These are phyloP conservation scores for Prunus salicina DNA, from an alignment of 306 rosid genomes.

Conservation along the genomic window DNA sequence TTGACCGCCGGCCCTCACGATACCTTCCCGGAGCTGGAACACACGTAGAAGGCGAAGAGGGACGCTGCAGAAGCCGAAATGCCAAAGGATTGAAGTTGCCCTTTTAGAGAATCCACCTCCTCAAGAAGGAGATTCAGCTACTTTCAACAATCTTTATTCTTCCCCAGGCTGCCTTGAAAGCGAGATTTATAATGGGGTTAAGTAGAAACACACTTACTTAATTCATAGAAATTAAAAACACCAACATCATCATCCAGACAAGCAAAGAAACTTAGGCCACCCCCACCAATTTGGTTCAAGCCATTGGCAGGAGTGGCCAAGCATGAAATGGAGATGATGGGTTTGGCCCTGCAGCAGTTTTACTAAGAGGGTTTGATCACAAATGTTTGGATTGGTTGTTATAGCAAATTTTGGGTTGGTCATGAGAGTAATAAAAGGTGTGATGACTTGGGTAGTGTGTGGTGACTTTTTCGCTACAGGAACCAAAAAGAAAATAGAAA, in stretches of 20 bases:
- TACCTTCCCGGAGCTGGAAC: constrained; percentile 22
- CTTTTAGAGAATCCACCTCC: constrained; percentile 55
- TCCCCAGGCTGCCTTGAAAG: constrained; percentile 13
- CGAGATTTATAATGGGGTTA: background rate
- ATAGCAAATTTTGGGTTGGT: constrained; percentile 52
- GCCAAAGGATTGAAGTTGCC: constrained; percentile 99
- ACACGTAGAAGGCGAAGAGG: constrained; percentile 21
- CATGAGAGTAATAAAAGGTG: constrained; percentile 50
- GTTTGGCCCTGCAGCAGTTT: constrained; percentile 22
- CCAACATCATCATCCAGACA: constrained; percentile 23
- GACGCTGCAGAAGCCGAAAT: constrained; percentile 45
- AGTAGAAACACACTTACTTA: background rate
- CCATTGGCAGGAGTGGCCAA: constrained; percentile 29
- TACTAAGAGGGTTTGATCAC: constrained; percentile 52
- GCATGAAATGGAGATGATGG: constrained; percentile 30
- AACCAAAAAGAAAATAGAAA: constrained; percentile 29
- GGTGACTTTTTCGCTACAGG: constrained; percentile 32
- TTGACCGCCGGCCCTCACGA: constrained; percentile 21
- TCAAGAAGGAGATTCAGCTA: constrained; percentile 32
- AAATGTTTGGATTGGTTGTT: constrained; percentile 45
- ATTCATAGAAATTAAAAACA: background rate
- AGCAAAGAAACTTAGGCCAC: constrained; percentile 12
- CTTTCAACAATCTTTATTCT: constrained; percentile 19
- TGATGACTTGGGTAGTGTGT: constrained; percentile 44
- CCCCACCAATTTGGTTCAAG: constrained; percentile 16